Conservation (phyloP, 1,284 basidiomycete species). For the Heterobasidion parviporum region DNA sequence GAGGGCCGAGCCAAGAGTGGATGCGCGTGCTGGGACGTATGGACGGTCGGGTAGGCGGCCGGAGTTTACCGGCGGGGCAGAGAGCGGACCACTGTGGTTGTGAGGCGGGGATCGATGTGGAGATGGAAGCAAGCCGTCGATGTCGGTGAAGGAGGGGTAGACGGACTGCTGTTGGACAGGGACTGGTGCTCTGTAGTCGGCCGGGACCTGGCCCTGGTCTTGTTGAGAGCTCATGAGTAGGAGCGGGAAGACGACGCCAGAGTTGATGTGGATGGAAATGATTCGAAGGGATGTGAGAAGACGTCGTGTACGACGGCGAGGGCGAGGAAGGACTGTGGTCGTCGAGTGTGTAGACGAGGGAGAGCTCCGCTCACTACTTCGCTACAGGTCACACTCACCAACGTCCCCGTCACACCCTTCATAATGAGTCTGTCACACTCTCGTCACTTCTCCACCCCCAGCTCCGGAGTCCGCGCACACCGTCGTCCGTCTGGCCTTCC, state of each 20-base stretch:
- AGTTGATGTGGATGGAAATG: not conserved
- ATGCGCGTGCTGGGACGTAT: constrained; percentile 47
- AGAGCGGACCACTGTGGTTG: not conserved
- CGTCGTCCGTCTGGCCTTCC: too few species aligned
- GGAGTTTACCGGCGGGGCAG: constrained; percentile 11
- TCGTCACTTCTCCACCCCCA: not conserved
- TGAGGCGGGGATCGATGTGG: not conserved
- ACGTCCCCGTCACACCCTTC: not conserved
- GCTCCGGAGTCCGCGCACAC: too few species aligned
- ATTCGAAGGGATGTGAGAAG: not conserved
- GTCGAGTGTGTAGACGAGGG: not conserved
- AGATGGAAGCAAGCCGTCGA: not conserved
- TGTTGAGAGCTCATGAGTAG: not conserved
- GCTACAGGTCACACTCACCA: not conserved
- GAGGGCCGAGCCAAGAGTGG: constrained; percentile 43
- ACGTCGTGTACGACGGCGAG: not conserved
- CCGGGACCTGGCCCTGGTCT: not conserved
- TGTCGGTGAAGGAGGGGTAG: not conserved
- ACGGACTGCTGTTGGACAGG: not conserved
- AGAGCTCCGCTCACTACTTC: not conserved
- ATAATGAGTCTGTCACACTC: not conserved
- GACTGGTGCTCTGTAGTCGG: not conserved
- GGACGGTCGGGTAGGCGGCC: constrained; percentile 38
- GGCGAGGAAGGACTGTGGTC: not conserved
- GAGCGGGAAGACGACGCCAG: not conserved